Percentiles rank a stretch among this genome's conserved stretches.
Conservation (phyloP, 2,329 filamentous ascomycete species). For the Penicillium nordicum region DNA sequence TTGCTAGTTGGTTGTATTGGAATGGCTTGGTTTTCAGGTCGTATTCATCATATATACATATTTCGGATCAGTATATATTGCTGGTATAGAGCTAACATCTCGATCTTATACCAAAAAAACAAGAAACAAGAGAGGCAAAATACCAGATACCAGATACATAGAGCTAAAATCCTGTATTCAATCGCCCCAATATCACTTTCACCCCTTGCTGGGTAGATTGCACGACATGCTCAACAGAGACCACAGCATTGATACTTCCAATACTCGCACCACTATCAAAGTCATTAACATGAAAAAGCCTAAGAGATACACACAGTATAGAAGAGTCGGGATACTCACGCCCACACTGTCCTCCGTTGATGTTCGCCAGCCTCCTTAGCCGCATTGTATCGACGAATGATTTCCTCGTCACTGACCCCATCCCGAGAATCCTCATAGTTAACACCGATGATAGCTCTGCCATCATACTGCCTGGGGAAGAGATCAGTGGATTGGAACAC, state of each 20-base stretch:
- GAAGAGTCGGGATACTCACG: constrained; percentile 9
- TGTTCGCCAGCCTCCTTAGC: constrained; percentile 14
- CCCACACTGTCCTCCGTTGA: constrained; percentile 20
- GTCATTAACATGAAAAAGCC: background rate
- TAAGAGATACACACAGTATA: background rate
- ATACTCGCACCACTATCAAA: constrained; percentile 14
- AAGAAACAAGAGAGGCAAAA: background rate
- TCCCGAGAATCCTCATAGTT: constrained; percentile 13
- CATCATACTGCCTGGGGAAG: constrained; percentile 21
- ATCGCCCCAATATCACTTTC: constrained; percentile 1
- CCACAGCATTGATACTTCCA: constrained; percentile 15
- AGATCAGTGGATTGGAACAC: constrained; percentile 22
- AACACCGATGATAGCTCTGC: constrained; percentile 16
- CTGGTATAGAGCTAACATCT: no score
- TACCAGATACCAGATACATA: background rate
- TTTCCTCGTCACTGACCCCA: constrained; percentile 16
- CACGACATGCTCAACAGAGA: constrained; percentile 14
- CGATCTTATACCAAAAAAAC: background rate
- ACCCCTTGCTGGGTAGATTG: constrained; percentile 9
- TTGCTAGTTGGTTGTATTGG: background rate
- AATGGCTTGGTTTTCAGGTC: background rate
- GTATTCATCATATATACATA: background rate
- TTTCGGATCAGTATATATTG: no score
- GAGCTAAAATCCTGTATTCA: constrained; percentile 1
- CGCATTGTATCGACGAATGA: constrained; percentile 18